These are phyloP conservation scores for Fusarium nisikadoi DNA, from an alignment of 2,329 filamentous ascomycete genomes.

Conservation along the genomic window DNA sequence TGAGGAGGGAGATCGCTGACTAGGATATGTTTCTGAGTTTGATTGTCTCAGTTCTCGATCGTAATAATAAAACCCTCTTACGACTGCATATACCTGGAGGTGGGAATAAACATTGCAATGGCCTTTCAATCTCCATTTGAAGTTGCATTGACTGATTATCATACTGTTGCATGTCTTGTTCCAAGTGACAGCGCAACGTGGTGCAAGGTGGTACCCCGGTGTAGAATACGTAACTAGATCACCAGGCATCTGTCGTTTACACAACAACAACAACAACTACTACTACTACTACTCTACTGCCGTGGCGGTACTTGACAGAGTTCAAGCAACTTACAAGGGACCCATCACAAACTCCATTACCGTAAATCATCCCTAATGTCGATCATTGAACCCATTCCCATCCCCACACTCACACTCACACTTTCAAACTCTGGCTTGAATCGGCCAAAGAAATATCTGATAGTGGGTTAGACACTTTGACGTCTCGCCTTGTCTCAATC, in stretches of 20 bases:
- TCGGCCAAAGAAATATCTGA: slow-evolving; percentile 17
- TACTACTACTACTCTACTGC: background rate
- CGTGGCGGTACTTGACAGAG: background rate
- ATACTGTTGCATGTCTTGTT: slow-evolving; percentile 22
- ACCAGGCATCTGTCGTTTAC: background rate
- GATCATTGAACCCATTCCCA: slow-evolving; percentile 15
- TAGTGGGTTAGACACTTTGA: slow-evolving; percentile 6
- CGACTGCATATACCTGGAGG: background rate
- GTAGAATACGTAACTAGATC: background rate
- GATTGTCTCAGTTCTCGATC: background rate
- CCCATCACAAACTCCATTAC: slow-evolving; percentile 10
- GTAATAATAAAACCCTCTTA: background rate
- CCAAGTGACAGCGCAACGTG: slow-evolving; percentile 3
- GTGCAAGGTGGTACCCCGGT: slow-evolving; percentile 3
- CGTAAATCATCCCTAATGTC: slow-evolving; percentile 24
- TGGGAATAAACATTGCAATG: slow-evolving; percentile 1
- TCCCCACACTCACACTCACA: slow-evolving; percentile 10
- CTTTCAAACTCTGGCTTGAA: background rate
- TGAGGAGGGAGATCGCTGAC: background rate
- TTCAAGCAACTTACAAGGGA: background rate
- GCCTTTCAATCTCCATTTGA: background rate
- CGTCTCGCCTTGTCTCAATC: background rate
- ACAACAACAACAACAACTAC: slow-evolving; percentile 5
- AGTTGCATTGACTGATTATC: slow-evolving; percentile 12
- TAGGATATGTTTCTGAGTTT: background rate